Conservation (phyloP, 2,329 filamentous ascomycete genomes). For the Pezicula neosporulosa region DNA sequence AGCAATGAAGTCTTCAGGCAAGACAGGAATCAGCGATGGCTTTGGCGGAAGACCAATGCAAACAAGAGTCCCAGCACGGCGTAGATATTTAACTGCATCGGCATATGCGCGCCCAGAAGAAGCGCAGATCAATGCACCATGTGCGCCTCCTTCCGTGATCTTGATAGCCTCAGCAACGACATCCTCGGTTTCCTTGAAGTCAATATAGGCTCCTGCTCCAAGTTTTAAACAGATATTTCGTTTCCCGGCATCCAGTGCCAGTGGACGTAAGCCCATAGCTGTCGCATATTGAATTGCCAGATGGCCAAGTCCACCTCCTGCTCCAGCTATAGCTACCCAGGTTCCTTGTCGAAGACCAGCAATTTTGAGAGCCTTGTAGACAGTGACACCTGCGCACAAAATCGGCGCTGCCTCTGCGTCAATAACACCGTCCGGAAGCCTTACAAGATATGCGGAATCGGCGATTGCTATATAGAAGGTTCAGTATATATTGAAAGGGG, state of each 20-base stretch:
- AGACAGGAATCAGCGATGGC: background rate
- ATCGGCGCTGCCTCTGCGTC: conserved; percentile 60
- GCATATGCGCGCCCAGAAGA: conserved; percentile 40
- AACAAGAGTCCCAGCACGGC: background rate
- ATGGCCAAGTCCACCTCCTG: conserved; percentile 58
- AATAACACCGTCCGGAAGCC: conserved; percentile 55
- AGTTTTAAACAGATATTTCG: conserved; percentile 53
- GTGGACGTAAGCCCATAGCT: conserved; percentile 57
- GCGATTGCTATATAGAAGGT: conserved; percentile 36
- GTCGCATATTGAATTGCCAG: conserved; percentile 50
- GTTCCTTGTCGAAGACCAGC: conserved; percentile 39
- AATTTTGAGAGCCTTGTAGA: conserved; percentile 58
- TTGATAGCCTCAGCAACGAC: conserved; percentile 42
- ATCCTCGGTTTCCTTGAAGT: conserved; percentile 48
- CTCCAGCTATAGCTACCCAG: conserved; percentile 48
- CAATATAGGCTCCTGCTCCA: conserved; percentile 61
- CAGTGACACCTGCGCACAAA: conserved; percentile 62
- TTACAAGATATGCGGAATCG: conserved; percentile 61
- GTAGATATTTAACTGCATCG: conserved; percentile 37
- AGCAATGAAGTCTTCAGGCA: background rate
- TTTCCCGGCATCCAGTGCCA: conserved; percentile 56
- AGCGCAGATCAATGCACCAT: conserved; percentile 52
- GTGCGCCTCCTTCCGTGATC: conserved; percentile 52
- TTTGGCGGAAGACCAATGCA: background rate
- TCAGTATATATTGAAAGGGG: too few species aligned